These are phyloP conservation scores for Russula sp. DNA, from an alignment of 768 basidiomycete species.

Conservation along the genomic window DNA sequence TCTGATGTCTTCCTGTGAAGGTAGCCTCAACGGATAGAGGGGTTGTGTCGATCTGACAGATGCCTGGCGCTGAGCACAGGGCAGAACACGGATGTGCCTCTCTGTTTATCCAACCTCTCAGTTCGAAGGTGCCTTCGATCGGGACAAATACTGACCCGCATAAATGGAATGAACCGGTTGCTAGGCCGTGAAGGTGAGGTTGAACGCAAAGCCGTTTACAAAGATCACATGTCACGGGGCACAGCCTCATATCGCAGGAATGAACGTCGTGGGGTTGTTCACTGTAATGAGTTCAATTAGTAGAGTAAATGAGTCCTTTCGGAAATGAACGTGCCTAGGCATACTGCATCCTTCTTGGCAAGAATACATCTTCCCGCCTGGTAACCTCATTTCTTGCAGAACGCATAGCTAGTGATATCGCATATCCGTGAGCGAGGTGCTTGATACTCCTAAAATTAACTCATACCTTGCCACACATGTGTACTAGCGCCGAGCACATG, in stretches of 20 bases:
- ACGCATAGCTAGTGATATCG: constrained; percentile 12
- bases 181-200: constrained; percentile 47
- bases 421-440: background rate
- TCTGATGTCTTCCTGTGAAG: constrained; percentile 51
- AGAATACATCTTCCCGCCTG: constrained; percentile 8
- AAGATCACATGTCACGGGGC: constrained; percentile 47
- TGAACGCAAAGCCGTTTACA: constrained; percentile 49
- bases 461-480: constrained; percentile 48
- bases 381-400: constrained; percentile 7
- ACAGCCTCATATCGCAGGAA: constrained; percentile 43
- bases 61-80: constrained; percentile 39
- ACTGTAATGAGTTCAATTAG: constrained; percentile 26
- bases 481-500: constrained; percentile 44
- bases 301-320: background rate
- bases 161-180: constrained; percentile 37
- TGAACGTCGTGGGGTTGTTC: constrained; percentile 40
- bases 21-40: constrained; percentile 57
- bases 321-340: constrained; percentile 8
- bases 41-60: constrained; percentile 52
- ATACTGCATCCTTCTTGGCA: constrained; percentile 13
- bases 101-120: constrained; percentile 26
- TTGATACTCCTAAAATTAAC: background rate
- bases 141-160: constrained; percentile 40
- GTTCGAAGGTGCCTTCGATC: no score
- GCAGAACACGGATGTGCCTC: constrained; percentile 44